phyloP scores from a whole-genome alignment of 164 flowering plant species.

The Magnolia officinalis region DNA sequence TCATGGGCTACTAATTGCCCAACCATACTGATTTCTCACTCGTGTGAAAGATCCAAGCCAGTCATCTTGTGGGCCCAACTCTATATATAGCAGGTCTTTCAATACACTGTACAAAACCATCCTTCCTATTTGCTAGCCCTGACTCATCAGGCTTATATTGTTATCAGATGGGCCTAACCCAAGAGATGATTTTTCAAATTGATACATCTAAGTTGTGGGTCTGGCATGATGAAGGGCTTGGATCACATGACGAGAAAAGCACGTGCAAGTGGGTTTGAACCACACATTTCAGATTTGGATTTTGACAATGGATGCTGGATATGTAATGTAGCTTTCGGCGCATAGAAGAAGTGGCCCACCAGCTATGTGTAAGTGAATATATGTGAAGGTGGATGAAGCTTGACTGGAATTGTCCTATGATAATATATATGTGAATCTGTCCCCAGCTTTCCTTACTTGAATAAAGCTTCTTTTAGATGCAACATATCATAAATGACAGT shows the following conservation, averaged over 20 bases:
- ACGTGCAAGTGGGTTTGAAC: neutral
- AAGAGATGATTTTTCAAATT: neutral
- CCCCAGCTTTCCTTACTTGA: neutral
- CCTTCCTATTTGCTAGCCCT: no score
- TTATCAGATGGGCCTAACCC: neutral
- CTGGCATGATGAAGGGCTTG: neutral
- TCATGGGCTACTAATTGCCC: neutral
- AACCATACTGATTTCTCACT: neutral
- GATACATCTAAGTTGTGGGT: neutral
- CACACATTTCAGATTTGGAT: no score
- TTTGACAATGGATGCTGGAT: slow-evolving; percentile 17
- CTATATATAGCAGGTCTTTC: no score
- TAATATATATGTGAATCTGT: neutral
- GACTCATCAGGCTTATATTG: neutral
- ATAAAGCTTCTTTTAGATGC: slow-evolving; percentile 5
- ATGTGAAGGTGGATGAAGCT: slow-evolving; percentile 15
- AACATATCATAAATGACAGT: slow-evolving; percentile 10
- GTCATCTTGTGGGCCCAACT: no score
- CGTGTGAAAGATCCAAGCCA: neutral
- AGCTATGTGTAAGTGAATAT: neutral
- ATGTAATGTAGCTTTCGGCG: slow-evolving; percentile 29
- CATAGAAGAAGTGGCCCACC: slow-evolving; percentile 10
- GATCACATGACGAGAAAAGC: neutral
- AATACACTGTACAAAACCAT: no score
- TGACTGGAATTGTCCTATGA: slow-evolving; percentile 14